Conservation (phyloP, 768 basidiomycete species). For the Kwoniella dejecticola region DNA sequence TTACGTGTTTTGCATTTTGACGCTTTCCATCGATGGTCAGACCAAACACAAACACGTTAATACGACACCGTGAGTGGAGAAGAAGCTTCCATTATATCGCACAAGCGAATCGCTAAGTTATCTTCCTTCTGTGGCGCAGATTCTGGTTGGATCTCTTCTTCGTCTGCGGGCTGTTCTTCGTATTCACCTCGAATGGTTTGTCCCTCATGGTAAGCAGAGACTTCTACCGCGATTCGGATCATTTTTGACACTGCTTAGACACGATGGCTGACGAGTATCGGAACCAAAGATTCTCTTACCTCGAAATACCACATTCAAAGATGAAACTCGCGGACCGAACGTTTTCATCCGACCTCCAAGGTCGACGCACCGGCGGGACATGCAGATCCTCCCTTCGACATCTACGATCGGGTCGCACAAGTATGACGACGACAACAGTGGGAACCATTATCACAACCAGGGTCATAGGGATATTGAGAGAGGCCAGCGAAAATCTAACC, state of each 20-base stretch:
- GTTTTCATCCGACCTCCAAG: slow-evolving; percentile 34
- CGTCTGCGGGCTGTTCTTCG: slow-evolving; percentile 28
- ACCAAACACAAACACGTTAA: slow-evolving; percentile 33
- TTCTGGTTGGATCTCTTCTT: slow-evolving; percentile 39
- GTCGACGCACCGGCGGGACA: not conserved
- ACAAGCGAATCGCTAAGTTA: too few species aligned
- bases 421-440: not conserved
- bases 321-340: slow-evolving; percentile 10
- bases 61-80: slow-evolving; percentile 34
- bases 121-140: too few species aligned
- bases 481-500: slow-evolving; percentile 9
- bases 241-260: too few species aligned
- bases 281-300: slow-evolving; percentile 43
- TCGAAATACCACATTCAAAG: slow-evolving; percentile 26
- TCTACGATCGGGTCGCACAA: slow-evolving; percentile 7
- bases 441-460: not conserved
- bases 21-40: slow-evolving; percentile 35
- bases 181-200: slow-evolving; percentile 40
- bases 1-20: slow-evolving; percentile 31
- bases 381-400: slow-evolving; percentile 11
- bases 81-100: too few species aligned
- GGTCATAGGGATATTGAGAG: not conserved
- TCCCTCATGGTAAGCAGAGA: slow-evolving; percentile 35
- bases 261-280: too few species aligned
- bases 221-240: not conserved